phyloP scores from a whole-genome alignment of 192 early-diverging fungal species.

The Funneliformis mosseae region DNA sequence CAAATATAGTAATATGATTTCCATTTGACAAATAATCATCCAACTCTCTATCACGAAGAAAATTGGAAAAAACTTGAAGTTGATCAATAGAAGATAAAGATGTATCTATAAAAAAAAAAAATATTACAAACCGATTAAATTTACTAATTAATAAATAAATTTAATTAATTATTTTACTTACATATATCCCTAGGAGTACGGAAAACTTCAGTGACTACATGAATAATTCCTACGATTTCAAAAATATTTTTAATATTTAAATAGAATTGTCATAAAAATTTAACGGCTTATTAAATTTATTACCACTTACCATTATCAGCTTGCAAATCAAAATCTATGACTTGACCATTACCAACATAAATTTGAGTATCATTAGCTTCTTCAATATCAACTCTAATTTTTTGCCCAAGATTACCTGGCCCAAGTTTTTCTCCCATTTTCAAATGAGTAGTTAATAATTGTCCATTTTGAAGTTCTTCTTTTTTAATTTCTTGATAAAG shows the following conservation, averaged over 20 bases:
- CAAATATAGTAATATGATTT: constrained; percentile 52
- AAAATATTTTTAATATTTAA: too few relatives aligned
- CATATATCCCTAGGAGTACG: neutral
- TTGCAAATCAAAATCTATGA: constrained; percentile 36
- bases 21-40: neutral
- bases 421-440: constrained; percentile 42
- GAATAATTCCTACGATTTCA: too few relatives aligned
- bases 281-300: too few relatives aligned
- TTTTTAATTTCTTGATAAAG: constrained; percentile 11
- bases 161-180: too few relatives aligned
- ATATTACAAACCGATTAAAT: neutral
- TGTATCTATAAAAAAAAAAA: neutral
- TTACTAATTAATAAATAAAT: too few relatives aligned
- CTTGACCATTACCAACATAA: constrained; percentile 29
- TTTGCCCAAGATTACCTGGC: constrained; percentile 29
- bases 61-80: neutral
- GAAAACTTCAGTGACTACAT: constrained; percentile 3
- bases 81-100: constrained; percentile 8
- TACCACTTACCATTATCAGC: too few relatives aligned
- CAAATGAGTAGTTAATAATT: constrained; percentile 38
- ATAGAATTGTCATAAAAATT: too few relatives aligned
- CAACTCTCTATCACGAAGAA: neutral
- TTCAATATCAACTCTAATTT: constrained; percentile 12
- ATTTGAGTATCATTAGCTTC: constrained; percentile 33
- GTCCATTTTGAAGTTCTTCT: constrained; percentile 25